Base-by-base conservation (phyloP, 2,329 filamentous ascomycete genomes). In the Fusarium pininemorale region DNA sequence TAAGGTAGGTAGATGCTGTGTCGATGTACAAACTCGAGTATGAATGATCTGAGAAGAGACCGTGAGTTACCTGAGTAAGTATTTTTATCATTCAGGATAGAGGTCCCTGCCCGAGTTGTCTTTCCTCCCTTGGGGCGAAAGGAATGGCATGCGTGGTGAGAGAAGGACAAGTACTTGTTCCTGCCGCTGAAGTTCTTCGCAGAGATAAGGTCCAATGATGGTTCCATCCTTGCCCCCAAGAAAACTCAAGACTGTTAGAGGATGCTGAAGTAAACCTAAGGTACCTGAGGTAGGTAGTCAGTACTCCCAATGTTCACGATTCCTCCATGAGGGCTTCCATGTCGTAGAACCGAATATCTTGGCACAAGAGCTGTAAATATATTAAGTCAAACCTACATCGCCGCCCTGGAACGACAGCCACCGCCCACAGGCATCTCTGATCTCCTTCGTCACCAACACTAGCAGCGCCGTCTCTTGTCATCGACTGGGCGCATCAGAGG, bases 401-500 rank as follows among this genome's bases (percentile, higher is more conserved):
- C 0, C 13, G 5, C 13, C 18, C 18, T 26, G 37, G 15, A 8
- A 55, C 24, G 14, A 22, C 20, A 39, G 6, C 24, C 24, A 7
- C 35, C 10, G 24, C 18, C 20, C 5, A 15, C 9, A 22, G 16
- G 5, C 20, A 51, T 22, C 30, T 15, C 26, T n/a, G 7, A 50
- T 16, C 18, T 15, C 9, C 16, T 37, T 5, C 20, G 32, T 3
- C 55, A 28, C 35, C 16, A 39, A 18, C 53, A 35, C 37, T 8
- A 15, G 26, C 20, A 41, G 8, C 3, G 10, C 24, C 35, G 3
- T 24, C 44, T 30, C 35, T 18, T 4, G 14, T 72, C 38, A 80
- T 67, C 75, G 78, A 69, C 80, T 82, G 2, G 87, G 88, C 13
- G 85, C 78, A 45, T 88, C 89, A 58, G 90, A 93, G 5, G 96